phyloP scores from a whole-genome alignment of 2,329 filamentous ascomycete genomes.

The Microdochium paspali region DNA sequence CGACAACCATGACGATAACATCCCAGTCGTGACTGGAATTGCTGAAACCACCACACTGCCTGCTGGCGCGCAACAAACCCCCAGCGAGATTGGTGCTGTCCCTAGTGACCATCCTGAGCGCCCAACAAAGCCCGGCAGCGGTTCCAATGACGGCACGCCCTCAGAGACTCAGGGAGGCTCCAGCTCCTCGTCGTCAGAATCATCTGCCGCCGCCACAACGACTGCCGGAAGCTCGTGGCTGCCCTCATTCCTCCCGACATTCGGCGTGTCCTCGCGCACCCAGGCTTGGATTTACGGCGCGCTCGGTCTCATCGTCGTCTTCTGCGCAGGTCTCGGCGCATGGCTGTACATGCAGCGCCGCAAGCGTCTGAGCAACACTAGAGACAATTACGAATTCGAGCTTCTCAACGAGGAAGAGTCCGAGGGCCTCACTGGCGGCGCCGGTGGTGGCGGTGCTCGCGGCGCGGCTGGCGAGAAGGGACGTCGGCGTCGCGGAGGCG shows the following conservation, averaged over 20 bases:
- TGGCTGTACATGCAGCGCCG: constrained; percentile 77
- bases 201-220: constrained; percentile 20
- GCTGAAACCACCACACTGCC: constrained; percentile 56
- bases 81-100: constrained; percentile 28
- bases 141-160: constrained; percentile 7
- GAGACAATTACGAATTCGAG: constrained; percentile 90
- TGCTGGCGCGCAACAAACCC: constrained; percentile 30
- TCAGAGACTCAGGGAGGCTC: constrained; percentile 14
- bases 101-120: constrained; percentile 58
- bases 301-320: constrained; percentile 72
- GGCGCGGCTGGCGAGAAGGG: constrained; percentile 30
- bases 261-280: constrained; percentile 77
- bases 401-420: constrained; percentile 77
- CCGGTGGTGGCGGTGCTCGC: constrained; percentile 18
- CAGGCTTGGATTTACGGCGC: constrained; percentile 92
- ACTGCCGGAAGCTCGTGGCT: constrained; percentile 54
- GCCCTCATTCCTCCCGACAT: constrained; percentile 81
- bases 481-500: constrained; percentile 60
- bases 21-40: constrained; percentile 48
- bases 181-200: constrained; percentile 17
- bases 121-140: constrained; percentile 36
- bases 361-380: constrained; percentile 63
- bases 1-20: constrained; percentile 59
- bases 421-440: constrained; percentile 35
- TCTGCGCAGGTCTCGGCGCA: constrained; percentile 70